Base-by-base conservation (phyloP, 2,329 filamentous ascomycete species). In the Capronia americana region DNA sequence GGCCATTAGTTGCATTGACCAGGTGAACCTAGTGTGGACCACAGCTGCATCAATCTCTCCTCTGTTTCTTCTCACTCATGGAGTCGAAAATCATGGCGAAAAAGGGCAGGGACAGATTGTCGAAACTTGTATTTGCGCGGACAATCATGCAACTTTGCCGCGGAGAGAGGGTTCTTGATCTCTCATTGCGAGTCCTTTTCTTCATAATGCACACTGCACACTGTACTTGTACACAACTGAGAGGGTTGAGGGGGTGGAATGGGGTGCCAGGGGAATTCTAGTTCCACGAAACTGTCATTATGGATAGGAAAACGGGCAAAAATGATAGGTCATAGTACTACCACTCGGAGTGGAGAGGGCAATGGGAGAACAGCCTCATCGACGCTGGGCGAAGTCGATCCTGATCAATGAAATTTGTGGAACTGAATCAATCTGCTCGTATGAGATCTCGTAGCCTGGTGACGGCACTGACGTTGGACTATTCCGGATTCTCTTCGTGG, bases 151-250 rank as follows among this genome's bases (percentile, higher is more conserved):
- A 50, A 61, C 30, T 51, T 68, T 61, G 66, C 59, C 34, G 57
- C 46, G 53, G 53, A 54, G 55, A 51, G 58, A n/a, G 66, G 38
- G 51, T 57, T 44, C 61, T 38, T 62, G 61, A 58, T 28, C 24
- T 51, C 59, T 62, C 32, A 32, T 17, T 46, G 38, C 44, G 30
- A 50, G 57, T 61, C 58, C 60, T 63, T 53, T 57, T 54, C 55
- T 61, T 55, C 38, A 62, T 57, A 67, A 57, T 58, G 54, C 50
- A 65, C 17, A 61, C 57, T 58, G 54, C 50, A 65, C 17, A 61
- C 57, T 69, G 67, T 69, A 69, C 64, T 65, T 67, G 67, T 69
- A 69, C 64, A 69, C 59, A 60, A 68, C 54, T 34, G 57, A 30
- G 32, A 24, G 61, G 57, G 17, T 64, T 23, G 57, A 53, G 57